Conservation (phyloP, 331 rosid species). For the Quercus lobata region DNA sequence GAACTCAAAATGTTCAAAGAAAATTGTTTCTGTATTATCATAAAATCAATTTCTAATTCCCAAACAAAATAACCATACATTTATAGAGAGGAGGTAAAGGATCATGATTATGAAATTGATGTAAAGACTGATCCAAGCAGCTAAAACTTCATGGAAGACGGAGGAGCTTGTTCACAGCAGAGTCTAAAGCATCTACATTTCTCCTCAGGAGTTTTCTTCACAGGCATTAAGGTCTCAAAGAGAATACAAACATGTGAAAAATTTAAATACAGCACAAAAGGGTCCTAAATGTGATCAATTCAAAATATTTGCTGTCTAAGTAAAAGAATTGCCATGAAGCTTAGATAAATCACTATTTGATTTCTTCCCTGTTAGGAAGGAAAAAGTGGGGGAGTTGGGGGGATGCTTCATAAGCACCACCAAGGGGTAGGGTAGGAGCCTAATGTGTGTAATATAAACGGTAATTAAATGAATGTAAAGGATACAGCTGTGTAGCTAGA, state of each 20-base stretch:
- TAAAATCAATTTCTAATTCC: background rate
- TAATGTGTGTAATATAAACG: background rate
- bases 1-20: background rate
- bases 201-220: conserved; percentile 63
- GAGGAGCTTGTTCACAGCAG: conserved; percentile 73
- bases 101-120: conserved; percentile 1
- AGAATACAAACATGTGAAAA: conserved; percentile 2
- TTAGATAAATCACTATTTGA: background rate
- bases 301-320: background rate
- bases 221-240: conserved; percentile 46
- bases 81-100: background rate
- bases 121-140: background rate
- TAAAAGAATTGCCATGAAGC: background rate
- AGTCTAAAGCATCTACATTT: conserved; percentile 73
- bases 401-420: conserved; percentile 6
- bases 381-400: background rate
- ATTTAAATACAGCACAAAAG: background rate
- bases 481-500: conserved; percentile 81
- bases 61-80: background rate
- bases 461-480: conserved; percentile 9
- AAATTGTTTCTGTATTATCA: background rate
- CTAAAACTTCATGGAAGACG: conserved; percentile 45
- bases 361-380: background rate
- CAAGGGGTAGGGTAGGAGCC: background rate
- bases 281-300: background rate